Evolutionary conservation across 768 basidiomycete species (phyloP).

Genomic region (Russula sp.): DNA sequence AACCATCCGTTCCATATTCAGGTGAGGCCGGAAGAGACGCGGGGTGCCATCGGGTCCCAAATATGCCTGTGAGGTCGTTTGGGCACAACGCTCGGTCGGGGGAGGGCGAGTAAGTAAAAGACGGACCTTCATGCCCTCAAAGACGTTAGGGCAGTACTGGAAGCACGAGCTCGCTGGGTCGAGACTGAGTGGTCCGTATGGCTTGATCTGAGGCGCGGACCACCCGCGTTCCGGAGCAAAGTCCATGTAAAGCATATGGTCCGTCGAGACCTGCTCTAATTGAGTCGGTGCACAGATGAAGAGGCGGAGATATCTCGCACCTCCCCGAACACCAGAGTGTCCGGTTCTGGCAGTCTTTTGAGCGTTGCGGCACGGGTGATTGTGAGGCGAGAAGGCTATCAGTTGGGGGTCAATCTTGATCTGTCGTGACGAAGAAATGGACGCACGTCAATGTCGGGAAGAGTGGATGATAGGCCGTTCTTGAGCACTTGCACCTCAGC

Average conservation of each 20-base stretch:
- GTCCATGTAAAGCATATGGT: slow-evolving; percentile 50
- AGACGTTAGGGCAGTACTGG: slow-evolving; percentile 55
- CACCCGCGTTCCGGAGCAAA: slow-evolving; percentile 36
- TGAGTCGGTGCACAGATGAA: not conserved
- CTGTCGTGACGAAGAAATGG: not conserved
- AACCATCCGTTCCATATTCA: slow-evolving; percentile 80
- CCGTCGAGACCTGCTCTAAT: slow-evolving; percentile 46
- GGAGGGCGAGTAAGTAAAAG: not conserved
- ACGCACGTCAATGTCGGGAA: slow-evolving; percentile 21
- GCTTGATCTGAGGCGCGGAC: slow-evolving; percentile 67
- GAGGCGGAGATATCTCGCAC: slow-evolving; percentile 31
- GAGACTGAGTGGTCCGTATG: slow-evolving; percentile 53
- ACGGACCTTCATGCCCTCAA: slow-evolving; percentile 66
- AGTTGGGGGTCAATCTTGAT: not conserved
- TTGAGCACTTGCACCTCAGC: slow-evolving; percentile 17
- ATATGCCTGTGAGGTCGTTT: slow-evolving; percentile 46
- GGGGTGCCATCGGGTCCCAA: slow-evolving; percentile 63
- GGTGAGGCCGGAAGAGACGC: slow-evolving; percentile 74
- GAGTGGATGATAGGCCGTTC: slow-evolving; percentile 13
- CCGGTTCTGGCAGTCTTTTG: slow-evolving; percentile 46
- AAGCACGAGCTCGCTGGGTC: slow-evolving; percentile 53
- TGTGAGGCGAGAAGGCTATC: slow-evolving; percentile 51
- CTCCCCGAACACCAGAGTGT: slow-evolving; percentile 51
- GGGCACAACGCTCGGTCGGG: not conserved
- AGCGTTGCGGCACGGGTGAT: slow-evolving; percentile 41